phyloP scores from a whole-genome alignment of 805 yeast genomes.

The Debaryomyces maramus region DNA sequence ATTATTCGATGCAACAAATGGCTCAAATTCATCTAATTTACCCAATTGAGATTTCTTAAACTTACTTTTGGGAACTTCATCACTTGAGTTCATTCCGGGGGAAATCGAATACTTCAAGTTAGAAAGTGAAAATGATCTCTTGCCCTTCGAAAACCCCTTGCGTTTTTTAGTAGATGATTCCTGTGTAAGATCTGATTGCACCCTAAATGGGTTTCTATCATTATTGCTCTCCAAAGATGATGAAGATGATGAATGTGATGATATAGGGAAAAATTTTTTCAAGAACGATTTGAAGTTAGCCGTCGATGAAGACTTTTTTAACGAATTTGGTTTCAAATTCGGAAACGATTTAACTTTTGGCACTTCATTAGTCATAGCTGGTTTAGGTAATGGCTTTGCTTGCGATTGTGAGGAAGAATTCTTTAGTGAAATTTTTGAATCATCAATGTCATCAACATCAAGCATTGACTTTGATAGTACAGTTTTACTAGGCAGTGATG shows the following conservation, averaged over 20 bases:
- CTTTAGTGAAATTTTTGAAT: background rate
- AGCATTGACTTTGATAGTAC: background rate
- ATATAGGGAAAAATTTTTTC: constrained; percentile 11
- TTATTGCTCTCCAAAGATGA: background rate
- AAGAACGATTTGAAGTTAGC: constrained; percentile 17
- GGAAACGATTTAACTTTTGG: background rate
- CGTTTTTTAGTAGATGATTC: background rate
- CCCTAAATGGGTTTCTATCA: background rate
- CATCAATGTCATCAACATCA: background rate
- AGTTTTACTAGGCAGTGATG: background rate
- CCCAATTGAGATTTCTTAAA: background rate
- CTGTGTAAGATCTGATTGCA: background rate
- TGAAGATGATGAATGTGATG: background rate
- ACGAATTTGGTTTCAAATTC: constrained; percentile 6
- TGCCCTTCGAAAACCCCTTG: background rate
- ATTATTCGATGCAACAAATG: background rate
- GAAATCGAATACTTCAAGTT: constrained; percentile 3
- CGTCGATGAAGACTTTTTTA: constrained; percentile 36
- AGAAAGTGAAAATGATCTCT: constrained; percentile 6
- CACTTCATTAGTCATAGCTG: background rate
- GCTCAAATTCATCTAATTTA: background rate
- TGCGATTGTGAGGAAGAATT: background rate
- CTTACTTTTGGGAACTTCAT: background rate
- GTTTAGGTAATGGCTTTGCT: background rate
- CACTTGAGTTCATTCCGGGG: background rate